These are phyloP conservation scores for Gloeostereum incarnatum DNA, from an alignment of 768 basidiomycete species.

Conservation along the genomic window DNA sequence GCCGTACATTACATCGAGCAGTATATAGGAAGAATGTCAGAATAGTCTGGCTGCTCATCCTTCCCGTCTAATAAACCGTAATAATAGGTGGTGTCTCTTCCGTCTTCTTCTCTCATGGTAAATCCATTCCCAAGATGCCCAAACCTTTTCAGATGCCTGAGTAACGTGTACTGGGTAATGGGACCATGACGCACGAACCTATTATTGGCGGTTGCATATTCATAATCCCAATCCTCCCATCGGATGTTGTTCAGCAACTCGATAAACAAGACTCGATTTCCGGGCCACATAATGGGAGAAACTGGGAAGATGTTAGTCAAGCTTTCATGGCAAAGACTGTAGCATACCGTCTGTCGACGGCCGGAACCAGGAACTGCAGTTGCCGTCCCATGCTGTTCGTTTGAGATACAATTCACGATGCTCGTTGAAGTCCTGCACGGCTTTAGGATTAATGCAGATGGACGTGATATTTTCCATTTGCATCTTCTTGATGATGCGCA, in stretches of 20 bases:
- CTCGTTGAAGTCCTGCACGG: slow-evolving; percentile 13
- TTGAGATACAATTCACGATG: slow-evolving; percentile 13
- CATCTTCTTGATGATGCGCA: slow-evolving; percentile 14
- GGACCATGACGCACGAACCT: slow-evolving; percentile 1
- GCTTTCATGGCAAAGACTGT: no score
- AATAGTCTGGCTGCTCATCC: slow-evolving; percentile 14
- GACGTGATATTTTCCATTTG: slow-evolving; percentile 15
- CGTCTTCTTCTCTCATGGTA: slow-evolving; percentile 12
- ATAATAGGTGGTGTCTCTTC: slow-evolving; percentile 15
- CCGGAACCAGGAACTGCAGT: slow-evolving; percentile 14
- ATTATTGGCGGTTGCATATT: slow-evolving; percentile 13
- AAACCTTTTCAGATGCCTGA: slow-evolving; percentile 4
- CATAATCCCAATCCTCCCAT: slow-evolving; percentile 17
- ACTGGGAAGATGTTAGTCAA: slow-evolving; percentile 6
- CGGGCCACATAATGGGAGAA: slow-evolving; percentile 13
- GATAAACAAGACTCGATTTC: slow-evolving; percentile 14
- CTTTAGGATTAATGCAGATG: slow-evolving; percentile 13
- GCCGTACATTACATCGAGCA: no score
- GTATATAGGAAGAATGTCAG: slow-evolving; percentile 10
- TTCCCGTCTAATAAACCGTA: slow-evolving; percentile 14
- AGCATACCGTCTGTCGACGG: slow-evolving; percentile 10
- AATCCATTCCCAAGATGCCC: slow-evolving; percentile 14
- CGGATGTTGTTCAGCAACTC: slow-evolving; percentile 13
- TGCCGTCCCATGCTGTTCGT: slow-evolving; percentile 14
- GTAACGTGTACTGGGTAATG: not conserved